Evolutionary conservation across 257 asterid genomes (phyloP).

Genomic region (Solanum pimpinellifolium): DNA sequence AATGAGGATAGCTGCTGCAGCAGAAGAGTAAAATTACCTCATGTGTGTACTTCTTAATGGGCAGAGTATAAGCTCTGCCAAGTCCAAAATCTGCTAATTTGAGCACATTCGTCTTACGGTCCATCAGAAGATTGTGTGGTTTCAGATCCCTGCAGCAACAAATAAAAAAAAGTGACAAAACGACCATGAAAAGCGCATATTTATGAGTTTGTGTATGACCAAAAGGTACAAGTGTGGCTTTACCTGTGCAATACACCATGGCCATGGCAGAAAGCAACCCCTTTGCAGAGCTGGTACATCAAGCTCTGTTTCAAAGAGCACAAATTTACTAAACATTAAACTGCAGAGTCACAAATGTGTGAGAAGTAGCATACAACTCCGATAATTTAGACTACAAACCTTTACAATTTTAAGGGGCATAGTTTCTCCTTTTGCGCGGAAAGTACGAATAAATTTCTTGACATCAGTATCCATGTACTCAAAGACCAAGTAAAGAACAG

Average conservation of each 20-base stretch:
- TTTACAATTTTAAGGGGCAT: slow-evolving; percentile 42
- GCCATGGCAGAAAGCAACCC: slow-evolving; percentile 95
- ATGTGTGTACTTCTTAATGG: slow-evolving; percentile 94
- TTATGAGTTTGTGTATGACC: not conserved
- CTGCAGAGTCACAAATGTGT: not conserved
- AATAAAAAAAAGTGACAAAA: not conserved
- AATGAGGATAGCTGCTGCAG: not conserved
- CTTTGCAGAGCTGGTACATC: slow-evolving; percentile 94
- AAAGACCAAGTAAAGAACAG: slow-evolving; percentile 78
- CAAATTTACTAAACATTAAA: not conserved
- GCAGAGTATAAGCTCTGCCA: slow-evolving; percentile 86
- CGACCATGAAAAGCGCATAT: not conserved
- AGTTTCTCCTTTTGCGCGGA: slow-evolving; percentile 37
- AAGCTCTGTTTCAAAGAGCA: slow-evolving; percentile 38
- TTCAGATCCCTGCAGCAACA: slow-evolving; percentile 65
- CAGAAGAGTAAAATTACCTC: slow-evolving; percentile 32
- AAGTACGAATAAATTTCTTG: slow-evolving; percentile 75
- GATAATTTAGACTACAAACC: slow-evolving; percentile 15
- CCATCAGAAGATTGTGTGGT: slow-evolving; percentile 97
- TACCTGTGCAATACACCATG: slow-evolving; percentile 94
- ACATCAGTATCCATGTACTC: slow-evolving; percentile 94
- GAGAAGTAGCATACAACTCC: not conserved
- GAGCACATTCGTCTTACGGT: slow-evolving; percentile 79
- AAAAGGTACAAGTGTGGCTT: not conserved
- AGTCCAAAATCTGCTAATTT: slow-evolving; percentile 97